Percentiles rank a stretch among this genome's conserved stretches.
Evolutionary conservation across 176 grass and related monocot species (phyloP).

Genomic region (Alloteropsis semialata): DNA sequence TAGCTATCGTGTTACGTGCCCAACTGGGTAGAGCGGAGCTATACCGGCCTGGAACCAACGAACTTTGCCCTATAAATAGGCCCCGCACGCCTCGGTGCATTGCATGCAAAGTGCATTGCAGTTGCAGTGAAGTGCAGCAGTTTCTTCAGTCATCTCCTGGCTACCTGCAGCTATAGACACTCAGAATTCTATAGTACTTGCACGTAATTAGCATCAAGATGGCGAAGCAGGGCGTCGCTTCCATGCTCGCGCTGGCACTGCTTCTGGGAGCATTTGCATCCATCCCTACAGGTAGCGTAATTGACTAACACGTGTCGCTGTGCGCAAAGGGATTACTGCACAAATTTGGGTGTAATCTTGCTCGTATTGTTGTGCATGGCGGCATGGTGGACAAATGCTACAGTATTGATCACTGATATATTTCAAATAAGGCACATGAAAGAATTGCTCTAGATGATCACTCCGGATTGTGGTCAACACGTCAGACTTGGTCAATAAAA

Average conservation of each 20-base stretch:
- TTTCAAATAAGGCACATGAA: no score
- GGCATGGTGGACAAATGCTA: no score
- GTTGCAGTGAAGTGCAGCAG: background rate
- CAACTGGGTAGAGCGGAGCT: background rate
- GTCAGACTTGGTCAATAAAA: no score
- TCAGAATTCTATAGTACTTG: no score
- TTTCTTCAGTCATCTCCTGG: background rate
- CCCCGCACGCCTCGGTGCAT: background rate
- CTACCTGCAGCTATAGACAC: background rate
- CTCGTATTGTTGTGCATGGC: no score
- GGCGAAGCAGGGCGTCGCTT: conserved; percentile 3
- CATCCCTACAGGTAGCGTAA: conserved; percentile 19
- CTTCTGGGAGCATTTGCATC: background rate
- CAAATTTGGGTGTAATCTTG: no score
- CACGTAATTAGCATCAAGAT: background rate
- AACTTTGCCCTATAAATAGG: conserved; percentile 22
- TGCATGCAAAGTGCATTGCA: background rate
- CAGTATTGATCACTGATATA: no score
- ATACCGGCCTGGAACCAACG: background rate
- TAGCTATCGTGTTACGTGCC: conserved; percentile 3
- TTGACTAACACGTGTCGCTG: no score
- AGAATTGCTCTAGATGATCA: no score
- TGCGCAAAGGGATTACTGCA: no score
- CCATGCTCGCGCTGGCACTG: conserved; percentile 29
- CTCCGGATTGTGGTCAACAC: no score